Evolutionary conservation across 179 eudicot genomes (phyloP), one percentile per base, ranked within the genome.

Genomic region (Silene vulgaris): DNA sequence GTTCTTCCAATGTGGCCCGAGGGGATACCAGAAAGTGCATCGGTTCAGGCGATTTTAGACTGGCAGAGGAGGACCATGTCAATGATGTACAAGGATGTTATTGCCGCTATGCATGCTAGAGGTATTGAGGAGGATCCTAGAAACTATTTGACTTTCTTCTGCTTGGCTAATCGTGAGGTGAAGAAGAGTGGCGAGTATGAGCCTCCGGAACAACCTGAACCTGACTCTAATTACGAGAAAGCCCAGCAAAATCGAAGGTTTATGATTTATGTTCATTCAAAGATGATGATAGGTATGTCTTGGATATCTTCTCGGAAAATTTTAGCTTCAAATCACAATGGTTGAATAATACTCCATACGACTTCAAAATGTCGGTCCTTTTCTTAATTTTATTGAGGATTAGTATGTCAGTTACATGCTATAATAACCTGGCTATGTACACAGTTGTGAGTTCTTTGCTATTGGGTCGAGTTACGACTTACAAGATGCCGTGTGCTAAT

Each of bases 1-100:
- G 90, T 87, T 62, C 80, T 87, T 81, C 90, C 90, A 9, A 87
- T 87, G 90, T 87, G 90, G 88, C 90, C 90, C 3, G 90, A 87
- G 80, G 90, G 87, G 26, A 83, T 85, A 11, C 90, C 90, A 0
- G 88, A 83, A 62, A 87, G 88, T 78, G 90, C 60, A 11, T 87
- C 90, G 2, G 90, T 87, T 79, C 88, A 85, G 82, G 88, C 90
- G 1, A 87, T 87, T 72, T 78, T 87, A 59, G 83, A 87, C 61
- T 87, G 88, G 88, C 89, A 87, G 65, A 81, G 78, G 73, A 79
- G 85, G 81, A 87, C 89, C 35, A 77, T 87, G 88, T 72, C 74
- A 20, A 85, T 87, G 89, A 87, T 85, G 89, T 87, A 87, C 59
- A 85, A 83, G 77, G 90, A 87, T 72, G 65, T 87, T 19, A 71